phyloP scores from a whole-genome alignment of 768 basidiomycete species.

The Cytidiella melzeri region DNA sequence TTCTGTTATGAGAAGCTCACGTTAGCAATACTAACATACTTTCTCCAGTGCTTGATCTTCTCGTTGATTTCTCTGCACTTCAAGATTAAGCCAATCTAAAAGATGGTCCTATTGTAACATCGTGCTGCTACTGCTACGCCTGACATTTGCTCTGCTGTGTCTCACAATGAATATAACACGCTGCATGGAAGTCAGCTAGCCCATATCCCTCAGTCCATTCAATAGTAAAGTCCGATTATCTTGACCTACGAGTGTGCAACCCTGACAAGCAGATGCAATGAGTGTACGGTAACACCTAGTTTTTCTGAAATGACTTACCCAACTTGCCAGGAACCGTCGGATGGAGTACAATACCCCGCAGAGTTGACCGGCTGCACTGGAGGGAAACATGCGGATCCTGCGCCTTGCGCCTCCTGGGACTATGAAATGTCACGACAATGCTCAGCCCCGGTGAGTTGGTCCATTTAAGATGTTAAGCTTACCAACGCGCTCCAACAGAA shows the following conservation, averaged over 20 bases:
- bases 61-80: slow-evolving; percentile 98
- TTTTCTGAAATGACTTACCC: slow-evolving; percentile 5
- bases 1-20: neutral
- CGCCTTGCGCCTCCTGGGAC: slow-evolving; percentile 7
- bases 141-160: too few species aligned
- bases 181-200: too few species aligned
- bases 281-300: neutral
- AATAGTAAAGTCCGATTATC: too few species aligned
- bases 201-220: neutral
- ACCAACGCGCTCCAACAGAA: slow-evolving; percentile 20
- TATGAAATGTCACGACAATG: neutral
- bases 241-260: slow-evolving; percentile 8
- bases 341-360: slow-evolving; percentile 5
- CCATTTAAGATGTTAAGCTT: neutral
- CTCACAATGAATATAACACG: too few species aligned
- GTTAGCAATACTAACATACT: neutral
- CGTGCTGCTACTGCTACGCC: too few species aligned
- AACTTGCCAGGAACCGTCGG: slow-evolving; percentile 6
- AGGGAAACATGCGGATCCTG: slow-evolving; percentile 8
- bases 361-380: slow-evolving; percentile 10
- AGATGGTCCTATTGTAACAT: too few species aligned
- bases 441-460: neutral
- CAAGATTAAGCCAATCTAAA: slow-evolving; percentile 98
- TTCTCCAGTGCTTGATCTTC: slow-evolving; percentile 85
- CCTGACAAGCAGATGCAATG: neutral